These are phyloP conservation scores for Brassica rapa DNA, from an alignment of 345 rosid species.

Conservation along the genomic window DNA sequence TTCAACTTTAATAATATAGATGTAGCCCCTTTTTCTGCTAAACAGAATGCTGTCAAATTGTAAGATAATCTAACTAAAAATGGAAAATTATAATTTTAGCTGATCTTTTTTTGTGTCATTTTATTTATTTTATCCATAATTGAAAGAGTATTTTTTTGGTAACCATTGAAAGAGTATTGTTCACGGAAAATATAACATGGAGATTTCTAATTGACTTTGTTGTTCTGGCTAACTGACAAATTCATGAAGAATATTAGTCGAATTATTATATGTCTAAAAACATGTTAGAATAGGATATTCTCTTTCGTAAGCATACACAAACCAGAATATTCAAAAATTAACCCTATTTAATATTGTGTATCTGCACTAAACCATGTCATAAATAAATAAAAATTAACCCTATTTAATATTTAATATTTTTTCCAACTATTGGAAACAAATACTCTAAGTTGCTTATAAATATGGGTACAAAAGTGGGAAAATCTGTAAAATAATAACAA, in stretches of 20 bases:
- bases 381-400: not conserved
- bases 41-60: not conserved
- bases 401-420: too few species aligned
- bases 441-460: not conserved
- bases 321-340: not conserved
- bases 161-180: too few species aligned
- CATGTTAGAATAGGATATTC: not conserved
- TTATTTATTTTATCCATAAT: not conserved
- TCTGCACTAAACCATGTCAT: not conserved
- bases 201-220: not conserved
- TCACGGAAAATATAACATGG: constrained; percentile 9
- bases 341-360: not conserved
- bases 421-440: not conserved
- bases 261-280: not conserved
- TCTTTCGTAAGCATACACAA: not conserved
- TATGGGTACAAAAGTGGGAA: not conserved
- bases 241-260: constrained; percentile 7
- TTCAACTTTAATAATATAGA: too few species aligned
- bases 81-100: not conserved
- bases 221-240: not conserved
- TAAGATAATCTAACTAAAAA: not conserved
- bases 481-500: not conserved
- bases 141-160: not conserved
- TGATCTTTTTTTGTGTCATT: not conserved
- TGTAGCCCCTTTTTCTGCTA: not conserved